A percentile compares a stretch with the other conserved stretches of the same genome.
phyloP scores from a whole-genome alignment of 148 eudicot species.

The Linanthus parryae region DNA sequence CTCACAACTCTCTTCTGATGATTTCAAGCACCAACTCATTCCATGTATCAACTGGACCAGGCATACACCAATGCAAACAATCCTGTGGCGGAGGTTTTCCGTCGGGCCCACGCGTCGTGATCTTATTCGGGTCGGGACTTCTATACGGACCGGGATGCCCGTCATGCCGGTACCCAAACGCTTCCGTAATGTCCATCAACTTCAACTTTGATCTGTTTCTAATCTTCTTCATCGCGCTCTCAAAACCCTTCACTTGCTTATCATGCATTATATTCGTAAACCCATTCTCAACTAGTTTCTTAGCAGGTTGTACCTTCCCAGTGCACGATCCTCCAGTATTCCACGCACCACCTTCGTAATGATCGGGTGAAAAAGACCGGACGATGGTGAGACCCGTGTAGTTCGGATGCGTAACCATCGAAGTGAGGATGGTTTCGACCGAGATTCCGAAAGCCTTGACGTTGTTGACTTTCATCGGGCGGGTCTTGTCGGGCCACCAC shows the following conservation, averaged over 20 bases:
- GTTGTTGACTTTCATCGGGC: slow-evolving; percentile 43
- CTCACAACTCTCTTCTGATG: slow-evolving; percentile 53
- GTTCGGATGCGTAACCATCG: slow-evolving; percentile 58
- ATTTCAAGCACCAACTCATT: slow-evolving; percentile 72
- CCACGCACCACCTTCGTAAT: slow-evolving; percentile 96
- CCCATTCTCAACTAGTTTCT: slow-evolving; percentile 54
- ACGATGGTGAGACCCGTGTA: slow-evolving; percentile 72
- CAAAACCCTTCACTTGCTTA: slow-evolving; percentile 65
- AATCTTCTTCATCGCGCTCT: slow-evolving; percentile 42
- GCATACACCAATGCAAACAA: slow-evolving; percentile 97
- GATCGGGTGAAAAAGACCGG: slow-evolving; percentile 85
- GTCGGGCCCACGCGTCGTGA: slow-evolving; percentile 57
- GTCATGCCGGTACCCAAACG: slow-evolving; percentile 69
- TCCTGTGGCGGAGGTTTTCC: slow-evolving; percentile 93
- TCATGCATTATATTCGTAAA: slow-evolving; percentile 79
- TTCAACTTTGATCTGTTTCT: slow-evolving; percentile 50
- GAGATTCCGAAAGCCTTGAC: slow-evolving; percentile 82
- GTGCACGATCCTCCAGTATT: slow-evolving; percentile 96
- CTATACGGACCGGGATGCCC: slow-evolving; percentile 91
- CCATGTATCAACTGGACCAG: slow-evolving; percentile 91
- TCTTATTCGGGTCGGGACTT: slow-evolving; percentile 57
- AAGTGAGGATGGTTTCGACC: slow-evolving; percentile 63
- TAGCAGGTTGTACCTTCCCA: slow-evolving; percentile 67
- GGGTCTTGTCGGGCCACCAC: slow-evolving; percentile 64
- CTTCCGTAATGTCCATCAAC: slow-evolving; percentile 80